phyloP scores from a whole-genome alignment of 225 moss, liverwort and hornwort genomes.

The Physcomitrellopsis africana region DNA sequence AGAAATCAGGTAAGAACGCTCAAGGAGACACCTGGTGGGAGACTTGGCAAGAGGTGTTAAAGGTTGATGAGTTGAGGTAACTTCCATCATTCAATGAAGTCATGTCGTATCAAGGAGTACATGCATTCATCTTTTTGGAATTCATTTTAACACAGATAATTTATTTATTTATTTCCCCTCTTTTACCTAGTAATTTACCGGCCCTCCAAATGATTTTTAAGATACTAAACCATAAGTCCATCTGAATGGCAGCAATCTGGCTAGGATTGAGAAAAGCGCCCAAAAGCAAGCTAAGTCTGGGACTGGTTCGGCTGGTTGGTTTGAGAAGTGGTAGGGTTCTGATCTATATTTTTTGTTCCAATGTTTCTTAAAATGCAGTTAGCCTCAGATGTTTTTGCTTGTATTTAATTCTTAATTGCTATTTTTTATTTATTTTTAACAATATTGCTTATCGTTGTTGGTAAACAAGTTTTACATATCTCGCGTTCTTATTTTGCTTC shows the following conservation, averaged over 20 bases:
- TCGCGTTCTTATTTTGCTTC: constrained; percentile 10
- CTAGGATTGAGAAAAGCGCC: constrained; percentile 96
- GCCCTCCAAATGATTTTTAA: constrained; percentile 1
- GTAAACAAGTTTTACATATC: not conserved
- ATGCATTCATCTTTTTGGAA: constrained; percentile 10
- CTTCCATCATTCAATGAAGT: not conserved
- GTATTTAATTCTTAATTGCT: too few species aligned
- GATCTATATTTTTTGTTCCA: not conserved
- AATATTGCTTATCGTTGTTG: not conserved
- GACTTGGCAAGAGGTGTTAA: constrained; percentile 95
- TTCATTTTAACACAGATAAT: too few species aligned
- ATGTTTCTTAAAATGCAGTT: not conserved
- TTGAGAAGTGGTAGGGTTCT: constrained; percentile 84
- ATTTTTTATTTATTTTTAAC: not conserved
- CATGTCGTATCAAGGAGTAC: not conserved
- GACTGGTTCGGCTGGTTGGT: constrained; percentile 94
- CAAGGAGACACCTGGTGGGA: constrained; percentile 99
- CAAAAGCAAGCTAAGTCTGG: constrained; percentile 99
- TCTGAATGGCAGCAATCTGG: constrained; percentile 70
- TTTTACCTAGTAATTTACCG: too few species aligned
- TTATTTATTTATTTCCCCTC: too few species aligned
- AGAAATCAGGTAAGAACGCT: constrained; percentile 94
- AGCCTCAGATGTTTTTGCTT: not conserved
- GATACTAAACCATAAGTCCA: not conserved
- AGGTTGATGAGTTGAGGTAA: constrained; percentile 93